Conservation (phyloP, 2,329 filamentous ascomycete species). For the Hypoxylon sp. region DNA sequence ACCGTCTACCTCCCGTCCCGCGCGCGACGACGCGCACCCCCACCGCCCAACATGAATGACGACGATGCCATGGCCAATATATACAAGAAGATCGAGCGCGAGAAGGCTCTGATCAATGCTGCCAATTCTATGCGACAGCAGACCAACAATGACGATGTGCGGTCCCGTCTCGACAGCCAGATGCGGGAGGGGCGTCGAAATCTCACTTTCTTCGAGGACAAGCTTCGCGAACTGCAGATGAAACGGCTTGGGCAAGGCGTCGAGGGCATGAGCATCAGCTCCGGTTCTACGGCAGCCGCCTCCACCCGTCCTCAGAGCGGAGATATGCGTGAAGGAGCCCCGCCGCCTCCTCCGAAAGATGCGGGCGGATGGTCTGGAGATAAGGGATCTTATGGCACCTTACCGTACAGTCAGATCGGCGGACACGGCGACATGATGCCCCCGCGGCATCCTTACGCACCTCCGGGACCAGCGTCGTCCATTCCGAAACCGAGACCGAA, state of each 20-base stretch:
- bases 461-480: constrained; percentile 74
- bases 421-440: constrained; percentile 82
- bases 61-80: constrained; percentile 80
- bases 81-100: constrained; percentile 96
- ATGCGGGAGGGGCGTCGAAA: constrained; percentile 94
- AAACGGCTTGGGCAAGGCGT: constrained; percentile 77
- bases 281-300: constrained; percentile 56
- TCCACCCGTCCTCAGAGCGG: constrained; percentile 59
- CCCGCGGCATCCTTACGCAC: constrained; percentile 80
- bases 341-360: constrained; percentile 81
- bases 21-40: constrained; percentile 54
- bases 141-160: constrained; percentile 91
- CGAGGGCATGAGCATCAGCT: constrained; percentile 72
- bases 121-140: constrained; percentile 95
- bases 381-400: constrained; percentile 72
- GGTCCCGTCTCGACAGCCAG: constrained; percentile 90
- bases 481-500: constrained; percentile 84
- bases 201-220: constrained; percentile 95
- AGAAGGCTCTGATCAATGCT: constrained; percentile 93
- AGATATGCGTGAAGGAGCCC: constrained; percentile 62
- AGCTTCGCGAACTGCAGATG: constrained; percentile 87
- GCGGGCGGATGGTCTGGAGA: constrained; percentile 58
- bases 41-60: constrained; percentile 68
- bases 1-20: constrained; percentile 43
- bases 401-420: constrained; percentile 68